Base-by-base conservation (phyloP, 768 basidiomycete genomes). In the Hemileccinum rubropunctum region DNA sequence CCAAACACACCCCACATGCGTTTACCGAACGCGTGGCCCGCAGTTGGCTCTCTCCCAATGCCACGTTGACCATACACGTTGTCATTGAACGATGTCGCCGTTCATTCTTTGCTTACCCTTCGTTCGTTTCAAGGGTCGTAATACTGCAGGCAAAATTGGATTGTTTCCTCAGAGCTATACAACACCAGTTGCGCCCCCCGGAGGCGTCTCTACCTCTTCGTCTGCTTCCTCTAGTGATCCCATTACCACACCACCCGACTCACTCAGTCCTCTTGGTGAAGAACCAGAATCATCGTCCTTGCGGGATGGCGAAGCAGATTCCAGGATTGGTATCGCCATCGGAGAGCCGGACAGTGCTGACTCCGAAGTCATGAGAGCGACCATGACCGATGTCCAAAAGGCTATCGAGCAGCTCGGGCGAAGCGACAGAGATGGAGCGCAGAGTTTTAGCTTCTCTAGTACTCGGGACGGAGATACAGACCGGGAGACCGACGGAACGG, bases 161-260 rank as follows among this genome's bases (percentile, higher is more conserved):
- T 73, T 99, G 11, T 98, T 99, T 61, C 97, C 97, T 3, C 79
- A 87, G 59, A 85, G 82, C 53, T 98, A 98, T 62, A 95, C 95
- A 0, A 77, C 88, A 0, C 71, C 81, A 4, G 75, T 71, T 2
- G 77, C 80, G 0, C 78, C 83, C 4, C 60, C 62, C 0, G 56
- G 61, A 0, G 58, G 57, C 4, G 49, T 69, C 12, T 52, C 72
- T 0, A 52, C 63, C 18, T 55, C 66, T 14, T 40, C 60, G 27
- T 57, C 69, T n/a, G 41, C 64, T 34, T 60, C 69, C 27, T 53
- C 69, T 3, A 57, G 54, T 23, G 46, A 46, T 23, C 60, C 63
- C 4, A 48, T 63, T 6, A 35, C 60, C 6, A 51, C 63, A 11
- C 54, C 45, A 12, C 45, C 57, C 41, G 51, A 68, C 21, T 46